Evolutionary conservation across 192 early-diverging fungal genomes (phyloP), one percentile per base, ranked within the genome.

Genomic region (Gonapodya prolifera): DNA sequence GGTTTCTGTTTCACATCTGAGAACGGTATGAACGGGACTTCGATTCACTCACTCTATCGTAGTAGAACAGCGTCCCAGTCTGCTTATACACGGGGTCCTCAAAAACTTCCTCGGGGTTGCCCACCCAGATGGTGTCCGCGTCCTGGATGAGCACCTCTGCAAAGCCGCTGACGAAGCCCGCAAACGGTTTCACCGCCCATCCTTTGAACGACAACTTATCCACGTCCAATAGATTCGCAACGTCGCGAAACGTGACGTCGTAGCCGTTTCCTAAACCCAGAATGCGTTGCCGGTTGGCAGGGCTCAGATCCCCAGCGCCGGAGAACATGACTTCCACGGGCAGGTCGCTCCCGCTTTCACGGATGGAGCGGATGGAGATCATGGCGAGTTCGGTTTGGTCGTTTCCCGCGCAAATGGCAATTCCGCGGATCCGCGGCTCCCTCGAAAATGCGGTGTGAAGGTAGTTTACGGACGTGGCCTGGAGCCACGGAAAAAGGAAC

Each of bases 181-280:
- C 86, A 85, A 84, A 92, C 0, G 92, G 88, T 76, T 93, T 93
- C 36, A 91, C 81, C 1, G 86, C 81, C 91, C 91, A 92, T 28
- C 89, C 89, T 28, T 70, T 78, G 36, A 88, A 77, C 13, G 80
- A 36, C 32, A 83, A 81, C 33, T 45, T 79, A 0, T 78, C 77
- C 35, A 87, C 80, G 61, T 83, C 76, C 31, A 88, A 74, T 2
- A 77, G 36, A 23, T 83, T 75, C 1, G 83, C 74, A 17, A 88
- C 78, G 31, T 83, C 79, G 18, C 71, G 71, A 29, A 32, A 2
- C 8, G 29, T 29, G 18, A 73, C 45, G 45, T 61, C 45, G 45
- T 61, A 61, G 8, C 45, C 45, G 45, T 61, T 61, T 61, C 45
- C 45, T 23, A 61, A 16, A 23, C 23, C 45, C 8, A 61, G 45